phyloP scores from a whole-genome alignment of 345 rosid species.

The Litchi chinensis region DNA sequence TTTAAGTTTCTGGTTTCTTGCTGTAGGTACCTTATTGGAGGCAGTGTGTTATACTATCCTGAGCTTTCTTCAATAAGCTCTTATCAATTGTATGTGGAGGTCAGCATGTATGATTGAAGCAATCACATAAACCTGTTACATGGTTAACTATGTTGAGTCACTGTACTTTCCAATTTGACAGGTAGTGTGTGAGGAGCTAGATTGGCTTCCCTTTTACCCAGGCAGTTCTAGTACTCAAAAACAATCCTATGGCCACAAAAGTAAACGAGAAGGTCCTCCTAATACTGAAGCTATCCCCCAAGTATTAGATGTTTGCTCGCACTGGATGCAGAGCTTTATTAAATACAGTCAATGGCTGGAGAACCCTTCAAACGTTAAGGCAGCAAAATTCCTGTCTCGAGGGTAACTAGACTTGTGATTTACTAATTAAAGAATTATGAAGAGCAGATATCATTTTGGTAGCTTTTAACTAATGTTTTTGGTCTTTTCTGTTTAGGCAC shows the following conservation, averaged over 20 bases:
- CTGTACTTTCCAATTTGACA: slow-evolving; percentile 34
- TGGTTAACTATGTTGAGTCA: slow-evolving; percentile 17
- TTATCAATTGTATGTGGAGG: slow-evolving; percentile 97
- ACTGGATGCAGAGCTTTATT: slow-evolving; percentile 94
- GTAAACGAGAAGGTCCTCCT: slow-evolving; percentile 62
- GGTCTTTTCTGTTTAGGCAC: slow-evolving; percentile 58
- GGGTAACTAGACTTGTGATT: slow-evolving; percentile 56
- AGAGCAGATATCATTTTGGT: not conserved
- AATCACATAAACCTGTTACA: slow-evolving; percentile 16
- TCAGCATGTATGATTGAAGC: slow-evolving; percentile 38
- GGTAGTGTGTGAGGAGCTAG: slow-evolving; percentile 98
- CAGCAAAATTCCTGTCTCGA: slow-evolving; percentile 76
- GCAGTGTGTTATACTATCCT: slow-evolving; percentile 89
- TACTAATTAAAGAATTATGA: slow-evolving; percentile 2
- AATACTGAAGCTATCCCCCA: slow-evolving; percentile 75
- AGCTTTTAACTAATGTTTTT: slow-evolving; percentile 10
- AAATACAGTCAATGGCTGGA: slow-evolving; percentile 96
- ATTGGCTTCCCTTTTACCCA: slow-evolving; percentile 88
- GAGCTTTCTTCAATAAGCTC: slow-evolving; percentile 95
- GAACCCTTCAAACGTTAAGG: slow-evolving; percentile 83
- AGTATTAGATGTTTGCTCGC: slow-evolving; percentile 75
- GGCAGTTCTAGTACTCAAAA: slow-evolving; percentile 38
- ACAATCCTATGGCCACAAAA: slow-evolving; percentile 58
- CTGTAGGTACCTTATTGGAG: slow-evolving; percentile 85
- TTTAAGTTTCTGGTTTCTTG: slow-evolving; percentile 21